Evolutionary conservation across 176 grass and related monocot species (phyloP), one percentile per base, ranked within the genome.

Genomic region (Juncus inflexus): DNA sequence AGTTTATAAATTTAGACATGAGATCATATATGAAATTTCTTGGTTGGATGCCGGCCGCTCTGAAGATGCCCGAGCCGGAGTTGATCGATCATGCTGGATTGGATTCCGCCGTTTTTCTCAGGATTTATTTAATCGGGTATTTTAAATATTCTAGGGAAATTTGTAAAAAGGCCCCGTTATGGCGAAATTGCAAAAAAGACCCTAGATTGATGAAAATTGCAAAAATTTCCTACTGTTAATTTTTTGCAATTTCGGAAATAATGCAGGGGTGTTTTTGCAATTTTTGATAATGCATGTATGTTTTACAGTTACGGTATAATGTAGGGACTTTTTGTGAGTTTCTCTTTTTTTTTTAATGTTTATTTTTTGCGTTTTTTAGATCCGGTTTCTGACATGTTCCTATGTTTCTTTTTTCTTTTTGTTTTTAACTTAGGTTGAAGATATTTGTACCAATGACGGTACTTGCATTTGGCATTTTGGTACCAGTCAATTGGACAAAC

Each of bases 401-500:
- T 28, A 28, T 28, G 19, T 28, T 28, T 28, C 19, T 28, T 28
- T 28, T 28, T 3, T 52, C 72, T 59, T 13, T 4, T 68, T 66
- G 77, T 67, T 9, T 45, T 36, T 35, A 3, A 74, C 76, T 66
- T 80, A 99, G 95, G 76, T 73, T 99, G 63, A 99, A 99, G 72
- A 99, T 99, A 78, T 99, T 99, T 80, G 72, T 75, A 59, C 95
- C 95, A 60, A 94, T 99, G 9, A 60, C 95, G 53, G 42, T 94
- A 66, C 67, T 99, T 60, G 89, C 89, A 65, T 94, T 99, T 70
- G 9, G 58, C 66, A 65, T 99, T 75, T 81, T 99, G 69, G 83
- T 86, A 67, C 95, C 95, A 62, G 75, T 99, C 80, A 99, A 99
- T 67, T 92, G 95, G 95, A 99, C 95, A 38, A 99, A 86, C 84